Evolutionary conservation across 257 asterid species (phyloP).

Genomic region (Solanum etuberosum): DNA sequence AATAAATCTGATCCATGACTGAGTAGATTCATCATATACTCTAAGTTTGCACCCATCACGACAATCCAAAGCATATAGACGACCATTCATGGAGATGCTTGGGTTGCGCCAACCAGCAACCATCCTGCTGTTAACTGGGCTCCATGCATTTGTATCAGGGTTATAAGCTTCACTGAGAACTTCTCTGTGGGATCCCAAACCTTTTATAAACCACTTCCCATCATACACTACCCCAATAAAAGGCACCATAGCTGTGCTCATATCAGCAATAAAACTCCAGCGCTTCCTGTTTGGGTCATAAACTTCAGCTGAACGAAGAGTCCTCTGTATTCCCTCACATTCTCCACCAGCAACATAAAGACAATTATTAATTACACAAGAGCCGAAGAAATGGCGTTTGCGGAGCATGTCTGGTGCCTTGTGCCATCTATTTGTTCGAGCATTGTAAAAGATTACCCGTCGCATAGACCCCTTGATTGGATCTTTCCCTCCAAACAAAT

Average conservation of each 20-base stretch:
- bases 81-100: constrained; percentile 33
- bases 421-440: constrained; percentile 42
- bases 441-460: constrained; percentile 36
- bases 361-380: constrained; percentile 35
- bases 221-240: constrained; percentile 34
- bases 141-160: constrained; percentile 27
- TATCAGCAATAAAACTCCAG: constrained; percentile 35
- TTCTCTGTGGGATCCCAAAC: constrained; percentile 35
- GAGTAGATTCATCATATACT: constrained; percentile 26
- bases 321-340: constrained; percentile 35
- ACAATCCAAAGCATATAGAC: constrained; percentile 35
- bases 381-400: constrained; percentile 36
- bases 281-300: constrained; percentile 34
- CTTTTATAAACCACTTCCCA: constrained; percentile 35
- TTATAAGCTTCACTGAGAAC: constrained; percentile 29
- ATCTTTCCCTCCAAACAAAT: constrained; percentile 41
- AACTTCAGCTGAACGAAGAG: constrained; percentile 39
- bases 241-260: constrained; percentile 45
- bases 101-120: constrained; percentile 40
- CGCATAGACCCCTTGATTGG: constrained; percentile 35
- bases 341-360: constrained; percentile 47
- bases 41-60: constrained; percentile 39
- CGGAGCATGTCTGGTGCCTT: constrained; percentile 48
- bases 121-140: constrained; percentile 24
- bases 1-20: constrained; percentile 27